These are phyloP conservation scores for Pseudogymnoascus sp. DNA, from an alignment of 2,329 filamentous ascomycete species.

Conservation along the genomic window DNA sequence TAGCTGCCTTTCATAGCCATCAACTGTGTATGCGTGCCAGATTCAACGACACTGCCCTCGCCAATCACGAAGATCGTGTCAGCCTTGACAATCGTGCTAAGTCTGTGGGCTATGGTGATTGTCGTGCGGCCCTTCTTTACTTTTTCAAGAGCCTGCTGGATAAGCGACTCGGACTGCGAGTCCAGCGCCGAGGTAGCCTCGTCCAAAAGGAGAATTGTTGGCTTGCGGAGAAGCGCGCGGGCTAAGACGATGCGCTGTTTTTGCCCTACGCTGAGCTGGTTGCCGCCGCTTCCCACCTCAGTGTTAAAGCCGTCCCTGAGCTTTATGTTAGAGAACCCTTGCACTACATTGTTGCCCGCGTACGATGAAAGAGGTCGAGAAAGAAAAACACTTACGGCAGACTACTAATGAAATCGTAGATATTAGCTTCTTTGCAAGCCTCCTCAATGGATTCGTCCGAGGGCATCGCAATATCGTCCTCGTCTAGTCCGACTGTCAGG, in stretches of 20 bases:
- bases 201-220: slow-evolving; percentile 69
- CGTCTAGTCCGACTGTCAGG: slow-evolving; percentile 44
- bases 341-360: slow-evolving; percentile 53
- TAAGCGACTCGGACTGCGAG: slow-evolving; percentile 43
- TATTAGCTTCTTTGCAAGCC: background rate
- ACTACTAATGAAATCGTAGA: slow-evolving; percentile 58
- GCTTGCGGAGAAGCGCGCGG: slow-evolving; percentile 62
- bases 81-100: slow-evolving; percentile 92
- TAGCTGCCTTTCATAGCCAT: slow-evolving; percentile 15
- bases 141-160: background rate
- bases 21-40: slow-evolving; percentile 16
- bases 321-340: no score
- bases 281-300: slow-evolving; percentile 38
- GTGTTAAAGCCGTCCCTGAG: no score
- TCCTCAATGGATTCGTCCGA: background rate
- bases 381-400: slow-evolving; percentile 47
- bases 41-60: slow-evolving; percentile 71
- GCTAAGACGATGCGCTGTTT: slow-evolving; percentile 75
- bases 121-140: background rate
- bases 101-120: slow-evolving; percentile 64
- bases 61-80: slow-evolving; percentile 90
- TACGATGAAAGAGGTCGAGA: slow-evolving; percentile 50
- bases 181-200: slow-evolving; percentile 83
- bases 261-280: slow-evolving; percentile 70
- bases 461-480: no score